phyloP scores from a whole-genome alignment of 2,329 filamentous ascomycete genomes.

The Penicillium hordei region DNA sequence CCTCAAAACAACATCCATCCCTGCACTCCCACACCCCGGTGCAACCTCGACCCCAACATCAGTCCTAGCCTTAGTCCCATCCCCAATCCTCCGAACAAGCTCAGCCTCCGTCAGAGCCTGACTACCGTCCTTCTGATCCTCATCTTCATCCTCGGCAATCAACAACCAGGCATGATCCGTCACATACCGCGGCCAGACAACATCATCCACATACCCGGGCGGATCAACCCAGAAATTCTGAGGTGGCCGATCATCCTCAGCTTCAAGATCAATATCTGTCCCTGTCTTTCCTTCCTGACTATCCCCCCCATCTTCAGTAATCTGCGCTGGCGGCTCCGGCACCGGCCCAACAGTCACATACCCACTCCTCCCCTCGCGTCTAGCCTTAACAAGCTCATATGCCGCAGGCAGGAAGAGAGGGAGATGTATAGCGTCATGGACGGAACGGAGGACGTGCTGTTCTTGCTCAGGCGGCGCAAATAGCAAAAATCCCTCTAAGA shows the following conservation, averaged over 20 bases:
- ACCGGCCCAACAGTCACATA: conserved; percentile 49
- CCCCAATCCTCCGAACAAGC: conserved; percentile 31
- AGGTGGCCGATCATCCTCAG: conserved; percentile 38
- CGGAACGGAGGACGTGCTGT: conserved; percentile 28
- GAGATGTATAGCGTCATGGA: conserved; percentile 59
- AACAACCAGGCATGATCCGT: conserved; percentile 80
- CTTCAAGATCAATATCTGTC: conserved; percentile 28
- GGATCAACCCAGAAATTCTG: conserved; percentile 95
- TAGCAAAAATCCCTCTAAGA: conserved; percentile 87
- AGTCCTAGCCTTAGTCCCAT: conserved; percentile 46
- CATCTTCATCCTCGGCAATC: conserved; percentile 58
- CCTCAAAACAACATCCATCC: conserved; percentile 62
- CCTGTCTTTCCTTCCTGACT: neutral
- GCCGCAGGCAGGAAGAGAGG: conserved; percentile 75
- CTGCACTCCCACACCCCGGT: conserved; percentile 54
- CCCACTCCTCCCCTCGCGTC: conserved; percentile 45
- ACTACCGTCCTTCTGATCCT: conserved; percentile 38
- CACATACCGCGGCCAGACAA: conserved; percentile 96
- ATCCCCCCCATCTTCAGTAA: neutral
- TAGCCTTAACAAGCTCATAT: conserved; percentile 49
- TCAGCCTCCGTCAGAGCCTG: conserved; percentile 19
- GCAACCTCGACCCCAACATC: conserved; percentile 47
- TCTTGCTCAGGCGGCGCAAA: conserved; percentile 55
- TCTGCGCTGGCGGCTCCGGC: conserved; percentile 23
- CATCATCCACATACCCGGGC: conserved; percentile 85